Conservation (phyloP, 495 filamentous ascomycete genomes). For the Penicillium flavigenum region DNA sequence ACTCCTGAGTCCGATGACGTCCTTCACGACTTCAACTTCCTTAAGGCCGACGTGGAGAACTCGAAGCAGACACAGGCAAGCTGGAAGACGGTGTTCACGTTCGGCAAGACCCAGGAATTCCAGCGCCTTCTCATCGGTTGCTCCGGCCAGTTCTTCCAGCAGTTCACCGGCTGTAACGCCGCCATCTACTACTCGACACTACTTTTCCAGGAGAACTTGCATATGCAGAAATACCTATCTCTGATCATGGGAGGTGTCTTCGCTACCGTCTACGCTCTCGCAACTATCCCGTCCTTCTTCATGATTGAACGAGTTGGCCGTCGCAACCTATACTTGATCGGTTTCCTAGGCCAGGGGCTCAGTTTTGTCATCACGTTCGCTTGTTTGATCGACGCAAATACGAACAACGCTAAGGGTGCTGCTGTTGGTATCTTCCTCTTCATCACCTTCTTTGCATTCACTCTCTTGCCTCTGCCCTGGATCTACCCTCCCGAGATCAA, state of each 20-base stretch:
- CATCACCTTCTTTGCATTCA: slow-evolving; percentile 66
- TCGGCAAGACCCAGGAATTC: slow-evolving; percentile 27
- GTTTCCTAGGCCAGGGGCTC: slow-evolving; percentile 19
- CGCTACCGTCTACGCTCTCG: slow-evolving; percentile 69
- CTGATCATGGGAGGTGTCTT: slow-evolving; percentile 69
- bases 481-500: slow-evolving; percentile 63
- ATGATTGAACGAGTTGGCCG: slow-evolving; percentile 67
- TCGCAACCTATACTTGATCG: slow-evolving; percentile 60
- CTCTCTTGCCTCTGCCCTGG: slow-evolving; percentile 54
- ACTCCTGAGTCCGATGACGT: slow-evolving; percentile 9
- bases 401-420: slow-evolving; percentile 44
- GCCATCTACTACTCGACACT: slow-evolving; percentile 77
- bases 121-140: slow-evolving; percentile 32
- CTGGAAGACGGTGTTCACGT: slow-evolving; percentile 23
- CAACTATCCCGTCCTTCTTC: slow-evolving; percentile 68
- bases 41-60: slow-evolving; percentile 12
- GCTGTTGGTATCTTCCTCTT: slow-evolving; percentile 69
- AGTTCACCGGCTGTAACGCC: slow-evolving; percentile 65
- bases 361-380: slow-evolving; percentile 42
- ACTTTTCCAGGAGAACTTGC: slow-evolving; percentile 61
- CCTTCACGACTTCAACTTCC: slow-evolving; percentile 19
- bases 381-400: slow-evolving; percentile 56
- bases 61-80: neutral
- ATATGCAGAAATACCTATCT: slow-evolving; percentile 53
- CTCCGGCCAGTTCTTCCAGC: slow-evolving; percentile 69